Percentiles rank a stretch among this genome's conserved stretches.
phyloP scores from a whole-genome alignment of 352 stramenopile genomes.

The Phytophthora pistaciae region DNA sequence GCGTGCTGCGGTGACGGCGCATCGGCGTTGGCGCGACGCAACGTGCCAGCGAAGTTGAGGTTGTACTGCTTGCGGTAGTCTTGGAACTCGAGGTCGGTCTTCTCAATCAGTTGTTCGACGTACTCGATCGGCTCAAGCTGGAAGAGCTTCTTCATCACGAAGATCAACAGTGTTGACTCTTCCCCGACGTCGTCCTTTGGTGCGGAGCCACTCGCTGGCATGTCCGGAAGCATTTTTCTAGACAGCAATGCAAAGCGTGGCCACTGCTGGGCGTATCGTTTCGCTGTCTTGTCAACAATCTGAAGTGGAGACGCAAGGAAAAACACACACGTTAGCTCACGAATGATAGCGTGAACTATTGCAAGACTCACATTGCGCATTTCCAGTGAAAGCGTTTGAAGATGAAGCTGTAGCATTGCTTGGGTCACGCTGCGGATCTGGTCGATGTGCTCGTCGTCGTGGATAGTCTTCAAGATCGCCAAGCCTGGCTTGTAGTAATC shows the following conservation, averaged over 20 bases:
- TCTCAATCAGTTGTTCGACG: constrained; percentile 48
- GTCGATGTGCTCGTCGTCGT: constrained; percentile 29
- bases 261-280: constrained; percentile 36
- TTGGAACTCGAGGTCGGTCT: constrained; percentile 48
- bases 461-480: constrained; percentile 36
- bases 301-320: constrained; percentile 15
- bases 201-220: not conserved
- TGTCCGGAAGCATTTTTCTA: constrained; percentile 9
- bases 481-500: constrained; percentile 61
- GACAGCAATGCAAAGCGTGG: constrained; percentile 29
- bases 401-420: constrained; percentile 48
- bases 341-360: not conserved
- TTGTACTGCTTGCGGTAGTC: constrained; percentile 51
- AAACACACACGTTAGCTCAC: constrained; percentile 17
- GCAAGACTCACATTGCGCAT: constrained; percentile 40
- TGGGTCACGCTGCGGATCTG: constrained; percentile 53
- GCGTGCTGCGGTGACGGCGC: constrained; percentile 33
- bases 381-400: constrained; percentile 44
- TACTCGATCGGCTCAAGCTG: constrained; percentile 55
- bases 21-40: constrained; percentile 37
- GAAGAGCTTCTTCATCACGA: constrained; percentile 56
- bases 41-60: constrained; percentile 36
- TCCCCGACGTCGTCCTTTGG: constrained; percentile 16
- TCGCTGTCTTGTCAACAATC: constrained; percentile 53
- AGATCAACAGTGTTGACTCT: constrained; percentile 38